Evolutionary conservation across 495 filamentous ascomycete genomes (phyloP), one percentile per base, ranked within the genome.

Genomic region (Parachaetomium inaequale): DNA sequence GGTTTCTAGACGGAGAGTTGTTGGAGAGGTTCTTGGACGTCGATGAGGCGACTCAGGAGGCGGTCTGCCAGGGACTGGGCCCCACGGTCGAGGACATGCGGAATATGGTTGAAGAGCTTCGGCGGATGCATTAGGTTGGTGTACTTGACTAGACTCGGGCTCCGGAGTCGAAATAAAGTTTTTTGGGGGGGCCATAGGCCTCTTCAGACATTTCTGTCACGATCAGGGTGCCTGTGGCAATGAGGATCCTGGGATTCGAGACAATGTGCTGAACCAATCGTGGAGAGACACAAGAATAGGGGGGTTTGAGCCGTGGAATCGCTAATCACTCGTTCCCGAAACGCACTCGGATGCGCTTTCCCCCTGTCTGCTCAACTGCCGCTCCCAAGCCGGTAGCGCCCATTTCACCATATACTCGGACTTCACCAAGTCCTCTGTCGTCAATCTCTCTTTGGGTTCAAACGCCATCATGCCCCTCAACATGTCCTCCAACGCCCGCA

Each of bases 1-100:
- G 94, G 8, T 96, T 98, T 68, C 85, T 98, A 46, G 94, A 99
- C 68, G 94, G 93, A 0, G 94, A 98, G 70, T 75, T 98, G 54
- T 79, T 99, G 28, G 93, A 96, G 74, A 71, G 82, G 45, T 99
- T 97, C 72, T 72, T 98, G 59, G 87, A 91, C 63, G 77, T 87
- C 49, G 76, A 81, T 46, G 81, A 85, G 47, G 75, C 72, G 8
- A 69, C 84, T 57, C 92, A 96, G 69, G 78, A 83, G 70, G 80
- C 84, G 67, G 84, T 96, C 55, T 82, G 82, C 50, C 73, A 83
- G 62, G 82, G 79, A 17, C 70, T 89, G 15, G 84, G 79, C n/a
- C 81, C 76, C 0, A 78, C 82, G 60, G 85, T 94, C 3, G 89
- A 91, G 66, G 85, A 85, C 25, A 82, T 96, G 66, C 86, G 88